Evolutionary conservation across 2,329 filamentous ascomycete genomes (phyloP), one percentile per base, ranked within the genome.

Genomic region (Phaeophleospora eucalypticola): DNA sequence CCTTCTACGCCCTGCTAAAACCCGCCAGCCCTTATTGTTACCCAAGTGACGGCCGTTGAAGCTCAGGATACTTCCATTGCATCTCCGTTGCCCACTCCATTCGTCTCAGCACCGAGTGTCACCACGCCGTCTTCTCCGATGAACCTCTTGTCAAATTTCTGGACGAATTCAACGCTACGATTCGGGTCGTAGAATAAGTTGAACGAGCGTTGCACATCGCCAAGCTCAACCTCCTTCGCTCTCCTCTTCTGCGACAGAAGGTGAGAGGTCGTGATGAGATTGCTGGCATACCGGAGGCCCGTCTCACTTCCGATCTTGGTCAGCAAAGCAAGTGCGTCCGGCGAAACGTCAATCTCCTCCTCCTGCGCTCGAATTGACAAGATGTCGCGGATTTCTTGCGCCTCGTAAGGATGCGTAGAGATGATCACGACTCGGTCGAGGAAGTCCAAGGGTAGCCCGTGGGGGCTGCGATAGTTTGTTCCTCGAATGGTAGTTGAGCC

Each of bases 291-390:
- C 58, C 93, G 80, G 41, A 98, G 77, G 18, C 91, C 91, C 1
- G 89, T 84, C 68, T 98, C 93, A 62, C 90, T 81, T 21, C 90
- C 93, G 60, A 97, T 95, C 76, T 97, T 97, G 52, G 93, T 95
- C 32, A 98, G 80, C 12, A 98, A 79, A 1, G 90, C 90, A 10
- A 98, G 79, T 0, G 93, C 91, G 65, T 97, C 90, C 4, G 90
- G 79, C 0, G 87, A 87, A 27, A 96, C 73, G 54, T 98, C 93
- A 40, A 98, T 84, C 66, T 98, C 93, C 67, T 98, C 93, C 69
- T 98, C 93, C 65, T 91, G 86, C 8, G 93, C 93, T 50, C 93
- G 83, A 67, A 98, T 94, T 18, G 86, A 81, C 10, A 98, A 75
- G 53, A 98, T 98, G 68, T 97, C 86, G 59, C 86, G 83, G 65